Base-by-base conservation (phyloP, 352 stramenopile genomes). In the Globisporangium canariense region DNA sequence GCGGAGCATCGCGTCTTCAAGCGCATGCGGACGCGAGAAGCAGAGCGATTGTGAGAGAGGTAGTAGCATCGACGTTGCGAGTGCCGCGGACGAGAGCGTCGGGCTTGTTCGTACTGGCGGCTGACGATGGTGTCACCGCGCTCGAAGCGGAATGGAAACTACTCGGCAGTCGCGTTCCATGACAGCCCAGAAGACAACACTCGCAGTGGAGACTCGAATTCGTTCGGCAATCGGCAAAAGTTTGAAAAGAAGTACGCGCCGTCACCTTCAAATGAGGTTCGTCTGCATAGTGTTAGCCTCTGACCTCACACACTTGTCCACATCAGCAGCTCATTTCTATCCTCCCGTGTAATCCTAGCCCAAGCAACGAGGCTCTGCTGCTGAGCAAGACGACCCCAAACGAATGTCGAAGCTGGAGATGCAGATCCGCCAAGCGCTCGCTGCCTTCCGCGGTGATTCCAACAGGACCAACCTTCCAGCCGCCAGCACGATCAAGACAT, bases 401-500 rank as follows among this genome's bases (percentile, higher is more conserved):
- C 67, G 64, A 13, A 55, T 78, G 10, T 45, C 50, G 3, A 64
- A 60, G 2, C 36, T 80, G 5, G 58, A 68, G 14, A 41, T 58
- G 10, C 64, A 69, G 20, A 65, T 80, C 7, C 71, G 60, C 22
- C 70, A 77, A 52, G 32, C 70, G 30, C 58, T 77, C 43, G 57
- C 61, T 30, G 66, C 70, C 14, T 78, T 78, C 46, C 49, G 45
- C 14, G 51, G 55, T 25, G 56, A 50, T 4, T 34, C 60, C 10
- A 64, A 52, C 40, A 43, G 50, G 25, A n/a, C 43, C 18, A 41
- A 49, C 1, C 60, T 80, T 0, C 73, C 70, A 11, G 73, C 67
- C 3, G 68, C 68, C 4, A 63, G 46, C 18, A 74, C 70, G 20
- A 80, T 80, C 65, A 70, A 65, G 28, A 40, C 38, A 50, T 77